These are phyloP conservation scores for Boletus sp. DNA, from an alignment of 1,284 basidiomycete genomes.

Conservation along the genomic window DNA sequence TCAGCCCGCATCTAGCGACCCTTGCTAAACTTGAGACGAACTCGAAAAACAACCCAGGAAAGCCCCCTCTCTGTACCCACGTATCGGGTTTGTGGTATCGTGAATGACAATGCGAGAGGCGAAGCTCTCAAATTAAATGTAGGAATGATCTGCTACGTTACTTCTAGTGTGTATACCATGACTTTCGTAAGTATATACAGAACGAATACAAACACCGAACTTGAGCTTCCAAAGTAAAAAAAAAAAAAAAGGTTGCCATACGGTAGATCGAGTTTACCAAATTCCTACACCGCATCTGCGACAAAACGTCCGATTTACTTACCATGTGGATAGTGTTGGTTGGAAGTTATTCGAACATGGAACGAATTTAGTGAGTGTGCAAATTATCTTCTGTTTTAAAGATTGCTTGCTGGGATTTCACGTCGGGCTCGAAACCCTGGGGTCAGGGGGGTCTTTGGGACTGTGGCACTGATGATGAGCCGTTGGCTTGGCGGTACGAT, in stretches of 20 bases:
- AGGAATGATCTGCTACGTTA: neutral
- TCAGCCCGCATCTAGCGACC: constrained; percentile 30
- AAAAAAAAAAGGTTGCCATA: constrained; percentile 1
- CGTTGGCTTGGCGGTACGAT: constrained; percentile 37
- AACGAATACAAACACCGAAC: constrained; percentile 5
- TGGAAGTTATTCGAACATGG: constrained; percentile 5
- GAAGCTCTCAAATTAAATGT: constrained; percentile 26
- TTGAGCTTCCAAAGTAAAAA: neutral
- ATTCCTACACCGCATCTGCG: neutral
- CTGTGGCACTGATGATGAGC: constrained; percentile 28
- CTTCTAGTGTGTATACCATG: constrained; percentile 3
- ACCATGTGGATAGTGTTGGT: constrained; percentile 1
- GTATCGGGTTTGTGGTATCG: constrained; percentile 39
- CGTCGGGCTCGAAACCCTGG: neutral
- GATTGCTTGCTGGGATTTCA: neutral
- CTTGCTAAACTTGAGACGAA: constrained; percentile 37
- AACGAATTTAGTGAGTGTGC: constrained; percentile 18
- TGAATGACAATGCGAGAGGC: constrained; percentile 38
- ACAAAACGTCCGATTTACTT: constrained; percentile 5
- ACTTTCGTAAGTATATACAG: constrained; percentile 7
- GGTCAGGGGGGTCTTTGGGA: constrained; percentile 8
- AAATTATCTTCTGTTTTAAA: neutral
- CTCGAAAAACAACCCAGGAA: constrained; percentile 34
- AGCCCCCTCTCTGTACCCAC: constrained; percentile 41
- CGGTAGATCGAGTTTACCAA: constrained; percentile 3